These are phyloP conservation scores for Fistulinella prunicolor DNA, from an alignment of 768 basidiomycete genomes.

Conservation along the genomic window DNA sequence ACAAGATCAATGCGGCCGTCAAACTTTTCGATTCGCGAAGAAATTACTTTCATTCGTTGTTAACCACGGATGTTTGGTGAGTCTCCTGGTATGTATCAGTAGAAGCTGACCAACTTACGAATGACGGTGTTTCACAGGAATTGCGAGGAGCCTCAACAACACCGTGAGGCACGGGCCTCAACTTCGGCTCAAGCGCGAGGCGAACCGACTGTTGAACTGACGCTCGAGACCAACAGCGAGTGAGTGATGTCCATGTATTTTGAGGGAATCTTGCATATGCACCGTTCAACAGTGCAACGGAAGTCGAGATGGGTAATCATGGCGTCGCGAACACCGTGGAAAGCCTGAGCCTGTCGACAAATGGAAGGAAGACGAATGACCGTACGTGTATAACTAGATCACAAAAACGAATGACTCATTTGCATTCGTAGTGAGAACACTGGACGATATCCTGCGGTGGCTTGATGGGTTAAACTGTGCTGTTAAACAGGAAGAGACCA, in stretches of 20 bases:
- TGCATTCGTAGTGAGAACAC: not conserved
- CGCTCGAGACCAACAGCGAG: not conserved
- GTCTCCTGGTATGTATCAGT: not conserved
- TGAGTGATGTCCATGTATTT: not conserved
- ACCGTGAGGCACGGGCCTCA: not conserved
- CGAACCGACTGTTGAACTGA: not conserved
- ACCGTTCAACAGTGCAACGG: not conserved
- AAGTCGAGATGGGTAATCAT: not conserved
- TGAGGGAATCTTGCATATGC: not conserved
- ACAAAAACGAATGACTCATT: not conserved
- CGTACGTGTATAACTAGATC: not conserved
- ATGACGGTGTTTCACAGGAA: conserved; percentile 1
- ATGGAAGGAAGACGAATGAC: not conserved
- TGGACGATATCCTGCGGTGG: conserved; percentile 10
- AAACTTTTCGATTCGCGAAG: conserved; percentile 6
- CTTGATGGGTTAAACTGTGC: conserved; percentile 12
- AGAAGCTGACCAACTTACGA: not conserved
- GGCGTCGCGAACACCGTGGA: no score
- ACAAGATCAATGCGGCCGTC: conserved; percentile 6
- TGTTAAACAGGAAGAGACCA: conserved; percentile 9
- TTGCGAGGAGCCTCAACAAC: not conserved
- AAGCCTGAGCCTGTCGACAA: no score
- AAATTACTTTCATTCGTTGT: conserved; percentile 7
- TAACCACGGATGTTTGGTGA: conserved; percentile 9
- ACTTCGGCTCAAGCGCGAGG: not conserved